Conservation (phyloP, 192 early-diverging fungal genomes). For the Fimicolochytrium jonesii region DNA sequence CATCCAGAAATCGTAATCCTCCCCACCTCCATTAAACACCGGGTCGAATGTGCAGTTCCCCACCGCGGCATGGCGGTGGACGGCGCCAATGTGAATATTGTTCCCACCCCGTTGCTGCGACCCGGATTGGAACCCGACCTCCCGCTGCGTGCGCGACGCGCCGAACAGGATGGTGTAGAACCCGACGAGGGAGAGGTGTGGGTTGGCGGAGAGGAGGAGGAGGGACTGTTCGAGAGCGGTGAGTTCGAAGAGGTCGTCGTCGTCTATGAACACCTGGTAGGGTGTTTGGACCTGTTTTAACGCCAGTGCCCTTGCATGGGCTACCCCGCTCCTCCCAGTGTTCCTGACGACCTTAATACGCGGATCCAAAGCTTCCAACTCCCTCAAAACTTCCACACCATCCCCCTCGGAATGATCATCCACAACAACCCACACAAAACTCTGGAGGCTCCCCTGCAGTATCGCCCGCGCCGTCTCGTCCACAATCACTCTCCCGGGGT, state of each 20-base stretch:
- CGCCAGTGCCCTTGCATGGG: not conserved
- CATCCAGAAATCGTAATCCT: no score
- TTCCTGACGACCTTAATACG: not conserved
- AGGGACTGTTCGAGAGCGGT: not conserved
- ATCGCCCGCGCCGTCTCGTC: not conserved
- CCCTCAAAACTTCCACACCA: not conserved
- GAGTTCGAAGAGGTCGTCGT: not conserved
- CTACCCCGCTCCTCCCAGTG: not conserved
- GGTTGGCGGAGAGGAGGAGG: not conserved
- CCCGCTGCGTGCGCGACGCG: no score
- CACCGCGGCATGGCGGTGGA: no score
- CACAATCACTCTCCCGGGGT: not conserved
- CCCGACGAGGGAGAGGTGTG: not conserved
- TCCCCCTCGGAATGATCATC: not conserved
- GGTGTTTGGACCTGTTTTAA: not conserved
- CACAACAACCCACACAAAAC: not conserved
- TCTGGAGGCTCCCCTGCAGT: not conserved
- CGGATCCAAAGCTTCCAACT: not conserved
- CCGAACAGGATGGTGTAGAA: not conserved
- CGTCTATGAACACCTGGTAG: not conserved
- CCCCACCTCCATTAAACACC: no score
- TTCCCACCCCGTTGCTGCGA: no score
- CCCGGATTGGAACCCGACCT: no score
- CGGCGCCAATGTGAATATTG: no score
- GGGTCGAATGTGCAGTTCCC: not conserved